Base-by-base conservation (phyloP, 2,329 filamentous ascomycete species). In the Beauveria australis region DNA sequence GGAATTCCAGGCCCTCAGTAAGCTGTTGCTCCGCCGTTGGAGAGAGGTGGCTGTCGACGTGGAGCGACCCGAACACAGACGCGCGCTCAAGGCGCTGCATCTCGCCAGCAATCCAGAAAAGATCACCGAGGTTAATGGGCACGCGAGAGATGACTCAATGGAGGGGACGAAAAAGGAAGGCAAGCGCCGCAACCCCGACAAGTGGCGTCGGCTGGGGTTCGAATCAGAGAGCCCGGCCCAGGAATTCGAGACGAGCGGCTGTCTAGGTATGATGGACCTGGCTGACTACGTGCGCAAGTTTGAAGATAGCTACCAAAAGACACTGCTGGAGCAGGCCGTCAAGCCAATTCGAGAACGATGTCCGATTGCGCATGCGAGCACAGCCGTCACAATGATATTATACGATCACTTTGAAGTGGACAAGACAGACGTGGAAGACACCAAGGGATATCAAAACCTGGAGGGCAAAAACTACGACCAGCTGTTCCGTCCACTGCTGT, bases 361-460 rank as follows among this genome's bases (percentile, higher is more conserved):
- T 71, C 94, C 94, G 1, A 81, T 99, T 65, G 92, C 92, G 4
- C 84, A 89, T 61, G 91, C 92, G 12, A 96, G 92, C 68, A 77
- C 97, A 65, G 87, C 91, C 0, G 86, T 97, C 43, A 97, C 93
- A 1, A 82, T 88, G 66, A 91, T 95, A 43, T 77, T 99, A 3
- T 97, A 94, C 73, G 92, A 97, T 67, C 92, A 97, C 73, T 99
- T 99, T 68, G 92, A 96, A 63, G 89, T 97, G 44, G 92, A 96
- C 67, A 91, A 88, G 71, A 83, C 86, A 3, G 91, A 95, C 56
- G 76, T 89, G 55, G 89, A 93, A 65, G 92, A 96, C 67, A 79
- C 84, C 16, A 89, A 91, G 72, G 85, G 83, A 24, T 91, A 92
- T 67, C 83, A 91, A 64, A 79, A 86, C 10, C 74, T 92, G 54